phyloP scores from a whole-genome alignment of 1,284 basidiomycete genomes.

The Entoloma clypeatum region DNA sequence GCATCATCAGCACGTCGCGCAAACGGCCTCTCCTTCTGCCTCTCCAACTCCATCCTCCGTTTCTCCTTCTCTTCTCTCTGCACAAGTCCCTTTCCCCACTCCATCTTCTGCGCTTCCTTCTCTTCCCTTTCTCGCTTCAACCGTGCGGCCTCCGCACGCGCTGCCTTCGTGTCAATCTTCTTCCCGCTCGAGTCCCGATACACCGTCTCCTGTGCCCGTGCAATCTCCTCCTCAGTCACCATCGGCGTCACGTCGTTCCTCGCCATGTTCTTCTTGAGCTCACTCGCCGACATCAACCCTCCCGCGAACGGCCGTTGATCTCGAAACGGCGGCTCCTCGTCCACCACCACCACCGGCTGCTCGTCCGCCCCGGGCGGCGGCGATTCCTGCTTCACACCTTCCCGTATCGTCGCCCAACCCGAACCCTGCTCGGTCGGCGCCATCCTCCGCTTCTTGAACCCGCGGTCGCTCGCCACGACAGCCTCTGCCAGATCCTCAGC shows the following conservation, averaged over 20 bases:
- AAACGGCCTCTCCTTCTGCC: constrained; percentile 63
- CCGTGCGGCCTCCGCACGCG: constrained; percentile 76
- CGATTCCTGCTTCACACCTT: constrained; percentile 44
- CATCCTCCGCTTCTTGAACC: constrained; percentile 70
- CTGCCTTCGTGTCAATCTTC: constrained; percentile 85
- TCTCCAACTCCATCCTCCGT: constrained; percentile 59
- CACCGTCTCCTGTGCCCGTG: constrained; percentile 81
- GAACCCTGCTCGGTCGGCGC: constrained; percentile 48
- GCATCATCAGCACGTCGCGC: constrained; percentile 81
- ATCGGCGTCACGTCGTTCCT: constrained; percentile 34
- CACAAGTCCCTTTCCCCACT: constrained; percentile 94
- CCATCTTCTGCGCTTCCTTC: constrained; percentile 86
- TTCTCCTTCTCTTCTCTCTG: constrained; percentile 79
- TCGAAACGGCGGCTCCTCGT: constrained; percentile 31
- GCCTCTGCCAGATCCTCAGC: constrained; percentile 56
- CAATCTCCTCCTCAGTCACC: constrained; percentile 55
- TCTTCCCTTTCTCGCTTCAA: constrained; percentile 77
- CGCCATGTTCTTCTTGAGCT: constrained; percentile 55
- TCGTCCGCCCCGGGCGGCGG: constrained; percentile 64
- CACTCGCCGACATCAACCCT: constrained; percentile 73
- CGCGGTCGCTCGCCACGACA: constrained; percentile 62
- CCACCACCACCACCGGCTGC: constrained; percentile 57
- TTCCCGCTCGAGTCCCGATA: constrained; percentile 90
- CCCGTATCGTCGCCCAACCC: constrained; percentile 56
- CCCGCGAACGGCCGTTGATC: constrained; percentile 54